Conservation (phyloP, 805 yeast species). For the Tetrapisispora taiwanensis region DNA sequence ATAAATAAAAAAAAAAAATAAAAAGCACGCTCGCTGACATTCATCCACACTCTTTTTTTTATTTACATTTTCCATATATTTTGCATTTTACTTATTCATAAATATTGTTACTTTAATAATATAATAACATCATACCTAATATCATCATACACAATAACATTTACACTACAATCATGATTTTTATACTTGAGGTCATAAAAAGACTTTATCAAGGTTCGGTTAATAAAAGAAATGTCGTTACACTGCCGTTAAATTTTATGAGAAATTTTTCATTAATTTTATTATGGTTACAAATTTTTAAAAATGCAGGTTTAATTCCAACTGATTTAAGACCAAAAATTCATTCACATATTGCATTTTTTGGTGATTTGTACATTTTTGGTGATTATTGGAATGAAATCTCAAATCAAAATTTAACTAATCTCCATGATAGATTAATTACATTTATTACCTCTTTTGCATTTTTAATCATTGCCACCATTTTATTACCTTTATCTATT, state of each 20-base stretch:
- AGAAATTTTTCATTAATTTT: conserved; percentile 44
- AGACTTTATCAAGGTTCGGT: conserved; percentile 16
- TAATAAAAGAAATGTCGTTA: conserved; percentile 32
- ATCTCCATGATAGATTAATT: conserved; percentile 5
- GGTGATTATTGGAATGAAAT: conserved; percentile 27
- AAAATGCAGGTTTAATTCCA: conserved; percentile 51
- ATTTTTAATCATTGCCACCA: conserved; percentile 9
- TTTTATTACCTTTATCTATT: conserved; percentile 15
- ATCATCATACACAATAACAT: too few relatives aligned
- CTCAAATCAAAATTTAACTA: conserved; percentile 10
- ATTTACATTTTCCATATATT: too few relatives aligned
- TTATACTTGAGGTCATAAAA: conserved; percentile 4
- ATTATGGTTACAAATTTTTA: conserved; percentile 47
- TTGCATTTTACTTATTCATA: too few relatives aligned
- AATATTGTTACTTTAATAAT: too few relatives aligned
- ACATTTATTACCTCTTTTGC: conserved; percentile 10
- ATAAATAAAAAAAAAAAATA: too few relatives aligned
- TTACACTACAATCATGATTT: background rate
- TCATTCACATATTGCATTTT: conserved; percentile 39
- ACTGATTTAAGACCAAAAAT: conserved; percentile 43
- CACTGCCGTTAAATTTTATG: conserved; percentile 35
- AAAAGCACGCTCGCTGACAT: too few relatives aligned
- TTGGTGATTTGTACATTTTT: conserved; percentile 21
- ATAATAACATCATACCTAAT: too few relatives aligned
- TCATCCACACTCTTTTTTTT: too few relatives aligned